Conservation (phyloP, 106 monocot genomes). For the Dioscorea alata region DNA sequence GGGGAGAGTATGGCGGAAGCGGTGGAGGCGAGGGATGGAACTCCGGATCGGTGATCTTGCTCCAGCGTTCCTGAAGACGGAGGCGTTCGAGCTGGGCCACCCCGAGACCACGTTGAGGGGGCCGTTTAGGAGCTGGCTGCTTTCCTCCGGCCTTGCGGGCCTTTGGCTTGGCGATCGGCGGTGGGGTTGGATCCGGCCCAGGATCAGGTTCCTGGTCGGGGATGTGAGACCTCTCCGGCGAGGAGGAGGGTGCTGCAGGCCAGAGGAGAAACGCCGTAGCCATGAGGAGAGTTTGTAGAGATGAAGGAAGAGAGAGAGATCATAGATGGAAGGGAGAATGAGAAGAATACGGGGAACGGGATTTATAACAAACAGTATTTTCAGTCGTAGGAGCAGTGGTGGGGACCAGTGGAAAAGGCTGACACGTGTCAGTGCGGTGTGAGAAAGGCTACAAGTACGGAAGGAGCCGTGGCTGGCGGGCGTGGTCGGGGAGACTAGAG, state of each 20-base stretch:
- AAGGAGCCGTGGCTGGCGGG: background rate
- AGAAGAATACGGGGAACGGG: no score
- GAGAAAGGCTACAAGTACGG: no score
- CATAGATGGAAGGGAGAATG: no score
- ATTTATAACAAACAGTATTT: no score
- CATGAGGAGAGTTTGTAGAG: conserved; percentile 1
- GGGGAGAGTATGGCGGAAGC: background rate
- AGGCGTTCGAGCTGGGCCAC: conserved; percentile 52
- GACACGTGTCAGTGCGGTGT: no score
- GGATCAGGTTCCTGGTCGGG: background rate
- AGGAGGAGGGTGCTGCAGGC: background rate
- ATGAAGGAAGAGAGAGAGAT: background rate
- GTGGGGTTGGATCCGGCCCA: background rate
- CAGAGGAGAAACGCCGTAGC: conserved; percentile 18
- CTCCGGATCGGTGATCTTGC: conserved; percentile 15
- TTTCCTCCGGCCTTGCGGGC: conserved; percentile 13
- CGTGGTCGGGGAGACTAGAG: background rate
- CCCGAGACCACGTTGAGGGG: conserved; percentile 53
- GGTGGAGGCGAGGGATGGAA: background rate
- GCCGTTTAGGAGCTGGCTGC: conserved; percentile 23
- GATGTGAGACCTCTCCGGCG: background rate
- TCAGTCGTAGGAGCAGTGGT: no score
- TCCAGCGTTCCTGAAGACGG: conserved; percentile 49
- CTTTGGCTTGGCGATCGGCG: conserved; percentile 11
- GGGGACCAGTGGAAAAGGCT: no score